Percentiles rank a stretch among this genome's conserved stretches.
Evolutionary conservation across 768 basidiomycete genomes (phyloP).

Genomic region (Phaffia tasmanica): DNA sequence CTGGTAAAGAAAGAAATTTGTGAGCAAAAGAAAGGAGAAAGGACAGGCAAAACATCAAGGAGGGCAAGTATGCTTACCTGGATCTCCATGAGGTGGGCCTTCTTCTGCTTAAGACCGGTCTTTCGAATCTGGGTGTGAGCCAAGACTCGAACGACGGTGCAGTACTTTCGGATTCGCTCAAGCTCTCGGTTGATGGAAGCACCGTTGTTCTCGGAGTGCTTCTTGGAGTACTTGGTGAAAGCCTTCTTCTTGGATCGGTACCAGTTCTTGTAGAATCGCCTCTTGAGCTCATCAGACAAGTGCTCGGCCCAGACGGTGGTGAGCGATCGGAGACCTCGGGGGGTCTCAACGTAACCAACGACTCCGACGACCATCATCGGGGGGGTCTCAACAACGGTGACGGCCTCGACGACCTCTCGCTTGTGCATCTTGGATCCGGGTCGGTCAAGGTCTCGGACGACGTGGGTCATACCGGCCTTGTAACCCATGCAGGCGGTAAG

Average conservation of each 20-base stretch:
- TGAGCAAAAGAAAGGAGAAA: background rate
- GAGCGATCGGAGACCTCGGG: constrained; percentile 94
- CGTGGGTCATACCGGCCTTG: constrained; percentile 99
- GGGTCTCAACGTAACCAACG: constrained; percentile 99
- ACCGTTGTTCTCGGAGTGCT: constrained; percentile 88
- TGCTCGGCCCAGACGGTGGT: constrained; percentile 97
- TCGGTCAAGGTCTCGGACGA: constrained; percentile 97
- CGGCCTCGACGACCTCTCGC: constrained; percentile 97
- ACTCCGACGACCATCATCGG: constrained; percentile 94
- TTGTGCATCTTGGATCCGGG: constrained; percentile 99
- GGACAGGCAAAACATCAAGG: background rate
- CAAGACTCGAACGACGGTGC: constrained; percentile 97
- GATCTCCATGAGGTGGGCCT: constrained; percentile 99
- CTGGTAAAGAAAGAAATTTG: background rate
- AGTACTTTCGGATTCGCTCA: constrained; percentile 99
- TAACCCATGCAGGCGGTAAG: constrained; percentile 97
- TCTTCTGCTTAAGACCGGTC: constrained; percentile 97
- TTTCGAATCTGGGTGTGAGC: constrained; percentile 98
- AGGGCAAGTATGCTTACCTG: constrained; percentile 41
- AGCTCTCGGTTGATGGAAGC: constrained; percentile 88
- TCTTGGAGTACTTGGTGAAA: constrained; percentile 99
- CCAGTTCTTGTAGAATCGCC: constrained; percentile 99
- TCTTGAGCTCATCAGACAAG: constrained; percentile 93
- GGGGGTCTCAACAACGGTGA: constrained; percentile 89
- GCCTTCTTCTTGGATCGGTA: constrained; percentile 99